Evolutionary conservation across 306 rosid genomes (phyloP).

Genomic region (Fragaria iinumae): DNA sequence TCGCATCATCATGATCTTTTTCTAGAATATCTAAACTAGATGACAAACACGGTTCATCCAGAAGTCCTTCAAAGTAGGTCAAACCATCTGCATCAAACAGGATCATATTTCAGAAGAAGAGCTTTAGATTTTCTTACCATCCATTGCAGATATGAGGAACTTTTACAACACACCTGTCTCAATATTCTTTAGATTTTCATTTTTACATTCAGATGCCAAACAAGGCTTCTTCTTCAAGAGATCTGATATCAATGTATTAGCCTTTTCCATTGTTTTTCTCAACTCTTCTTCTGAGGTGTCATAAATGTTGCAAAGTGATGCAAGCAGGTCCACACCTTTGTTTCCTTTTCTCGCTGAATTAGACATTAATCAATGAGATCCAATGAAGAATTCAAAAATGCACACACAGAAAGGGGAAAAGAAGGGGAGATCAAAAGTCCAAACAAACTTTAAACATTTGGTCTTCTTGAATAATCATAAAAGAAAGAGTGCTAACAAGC

Average conservation of each 20-base stretch:
- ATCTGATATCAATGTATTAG: slow-evolving; percentile 67
- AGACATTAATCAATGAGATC: slow-evolving; percentile 29
- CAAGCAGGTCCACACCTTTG: slow-evolving; percentile 78
- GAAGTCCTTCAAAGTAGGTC: slow-evolving; percentile 72
- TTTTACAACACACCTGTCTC: slow-evolving; percentile 57
- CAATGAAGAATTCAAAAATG: slow-evolving; percentile 11
- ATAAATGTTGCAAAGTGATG: slow-evolving; percentile 77
- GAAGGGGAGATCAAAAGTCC: not conserved
- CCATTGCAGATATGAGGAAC: slow-evolving; percentile 4
- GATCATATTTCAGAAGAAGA: slow-evolving; percentile 10
- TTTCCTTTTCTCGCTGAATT: slow-evolving; percentile 64
- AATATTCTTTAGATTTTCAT: slow-evolving; percentile 62
- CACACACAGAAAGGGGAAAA: not conserved
- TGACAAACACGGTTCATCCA: slow-evolving; percentile 62
- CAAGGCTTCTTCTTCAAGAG: slow-evolving; percentile 77
- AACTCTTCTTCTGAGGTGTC: slow-evolving; percentile 84
- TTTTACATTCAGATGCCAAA: slow-evolving; percentile 66
- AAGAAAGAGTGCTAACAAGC: slow-evolving; percentile 11
- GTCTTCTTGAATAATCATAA: too few species aligned
- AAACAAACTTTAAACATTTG: not conserved
- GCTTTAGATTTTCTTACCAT: not conserved
- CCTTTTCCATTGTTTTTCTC: slow-evolving; percentile 74
- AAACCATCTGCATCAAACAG: slow-evolving; percentile 65
- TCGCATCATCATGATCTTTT: slow-evolving; percentile 67
- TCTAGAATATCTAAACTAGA: slow-evolving; percentile 67